Conservation (phyloP, 2,329 filamentous ascomycete genomes). For the Simplicillium aogashimaense region DNA sequence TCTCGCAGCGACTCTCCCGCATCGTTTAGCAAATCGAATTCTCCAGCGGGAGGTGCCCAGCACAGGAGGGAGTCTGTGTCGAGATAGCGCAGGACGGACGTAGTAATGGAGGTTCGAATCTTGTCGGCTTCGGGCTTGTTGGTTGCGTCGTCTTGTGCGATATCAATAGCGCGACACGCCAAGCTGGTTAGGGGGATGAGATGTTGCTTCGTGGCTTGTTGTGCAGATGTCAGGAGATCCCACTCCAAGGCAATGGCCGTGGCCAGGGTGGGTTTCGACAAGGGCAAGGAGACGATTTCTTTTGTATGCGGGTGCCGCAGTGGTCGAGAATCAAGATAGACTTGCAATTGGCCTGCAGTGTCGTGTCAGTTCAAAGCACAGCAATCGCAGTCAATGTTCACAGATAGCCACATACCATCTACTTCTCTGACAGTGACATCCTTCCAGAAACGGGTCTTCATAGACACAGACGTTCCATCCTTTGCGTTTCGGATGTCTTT, state of each 20-base stretch:
- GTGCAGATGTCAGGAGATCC: conserved; percentile 72
- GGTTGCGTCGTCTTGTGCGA: conserved; percentile 53
- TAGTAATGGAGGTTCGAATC: conserved; percentile 54
- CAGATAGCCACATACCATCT: conserved; percentile 37
- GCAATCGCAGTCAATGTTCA: too few species aligned
- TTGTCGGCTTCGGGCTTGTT: conserved; percentile 27
- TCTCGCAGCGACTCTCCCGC: conserved; percentile 54
- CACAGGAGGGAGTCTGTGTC: conserved; percentile 89
- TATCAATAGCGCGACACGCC: conserved; percentile 73
- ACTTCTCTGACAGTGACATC: conserved; percentile 63
- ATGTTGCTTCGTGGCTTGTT: conserved; percentile 78
- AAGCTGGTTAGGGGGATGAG: conserved; percentile 86
- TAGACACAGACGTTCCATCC: conserved; percentile 24
- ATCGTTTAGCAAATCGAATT: conserved; percentile 35
- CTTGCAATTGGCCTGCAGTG: conserved; percentile 35
- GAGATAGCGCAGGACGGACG: conserved; percentile 71
- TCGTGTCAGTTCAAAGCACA: too few species aligned
- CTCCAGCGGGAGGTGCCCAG: conserved; percentile 56
- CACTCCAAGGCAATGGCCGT: conserved; percentile 84
- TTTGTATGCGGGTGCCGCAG: conserved; percentile 71
- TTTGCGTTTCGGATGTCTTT: conserved; percentile 32
- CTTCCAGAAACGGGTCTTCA: conserved; percentile 79
- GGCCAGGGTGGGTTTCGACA: conserved; percentile 70
- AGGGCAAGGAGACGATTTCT: conserved; percentile 59
- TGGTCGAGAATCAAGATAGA: conserved; percentile 70